phyloP scores from a whole-genome alignment of 345 rosid species.

The Brassica incana region DNA sequence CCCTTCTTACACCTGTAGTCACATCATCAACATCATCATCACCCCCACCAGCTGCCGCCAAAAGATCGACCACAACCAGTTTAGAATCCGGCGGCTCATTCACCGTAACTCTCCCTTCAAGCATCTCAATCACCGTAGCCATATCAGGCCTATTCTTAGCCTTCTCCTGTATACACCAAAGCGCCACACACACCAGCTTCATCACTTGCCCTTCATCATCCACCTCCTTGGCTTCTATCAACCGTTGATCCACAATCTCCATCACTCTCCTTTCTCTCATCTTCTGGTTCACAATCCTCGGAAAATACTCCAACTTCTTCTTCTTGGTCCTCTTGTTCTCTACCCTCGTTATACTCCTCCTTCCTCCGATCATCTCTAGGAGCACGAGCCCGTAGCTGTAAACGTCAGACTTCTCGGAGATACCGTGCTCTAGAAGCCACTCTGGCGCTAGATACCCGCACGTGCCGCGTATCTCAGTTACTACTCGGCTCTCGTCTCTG shows the following conservation, averaged over 20 bases:
- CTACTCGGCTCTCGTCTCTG: constrained; percentile 57
- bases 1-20: constrained; percentile 15
- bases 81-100: constrained; percentile 72
- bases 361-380: constrained; percentile 69
- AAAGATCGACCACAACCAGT: constrained; percentile 67
- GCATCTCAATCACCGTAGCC: constrained; percentile 75
- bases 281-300: constrained; percentile 62
- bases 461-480: constrained; percentile 70
- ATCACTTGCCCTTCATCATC: constrained; percentile 67
- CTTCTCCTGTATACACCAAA: constrained; percentile 91
- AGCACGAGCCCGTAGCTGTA: constrained; percentile 79
- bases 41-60: constrained; percentile 53
- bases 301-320: constrained; percentile 62
- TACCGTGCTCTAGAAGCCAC: constrained; percentile 62
- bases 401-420: constrained; percentile 72
- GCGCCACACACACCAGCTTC: constrained; percentile 57
- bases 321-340: constrained; percentile 37
- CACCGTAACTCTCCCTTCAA: constrained; percentile 61
- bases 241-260: constrained; percentile 69
- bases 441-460: constrained; percentile 72
- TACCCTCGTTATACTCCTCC: constrained; percentile 50
- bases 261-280: constrained; percentile 59
- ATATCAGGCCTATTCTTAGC: constrained; percentile 67
- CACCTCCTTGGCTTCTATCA: constrained; percentile 46
- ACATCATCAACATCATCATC: constrained; percentile 47